These are phyloP conservation scores for Sporormia fimetaria DNA, from an alignment of 495 filamentous ascomycete species.

Conservation along the genomic window DNA sequence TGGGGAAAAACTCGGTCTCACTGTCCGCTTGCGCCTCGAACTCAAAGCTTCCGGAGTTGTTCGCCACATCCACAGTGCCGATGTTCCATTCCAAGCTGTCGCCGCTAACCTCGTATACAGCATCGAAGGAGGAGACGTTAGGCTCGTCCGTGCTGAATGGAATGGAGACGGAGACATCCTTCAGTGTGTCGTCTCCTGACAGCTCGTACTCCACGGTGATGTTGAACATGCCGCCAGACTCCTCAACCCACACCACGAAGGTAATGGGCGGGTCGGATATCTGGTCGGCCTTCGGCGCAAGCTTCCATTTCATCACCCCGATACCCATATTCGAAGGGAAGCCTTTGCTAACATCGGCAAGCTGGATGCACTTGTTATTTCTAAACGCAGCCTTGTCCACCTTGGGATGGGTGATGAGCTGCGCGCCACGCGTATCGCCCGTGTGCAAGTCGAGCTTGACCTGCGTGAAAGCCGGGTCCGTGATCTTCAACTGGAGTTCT, in stretches of 20 bases:
- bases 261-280: conserved; percentile 68
- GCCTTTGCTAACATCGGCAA: conserved; percentile 68
- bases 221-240: conserved; percentile 61
- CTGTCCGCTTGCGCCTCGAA: conserved; percentile 78
- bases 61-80: conserved; percentile 67
- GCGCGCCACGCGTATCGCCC: conserved; percentile 62
- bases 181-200: conserved; percentile 59
- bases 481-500: conserved; percentile 77
- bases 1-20: conserved; percentile 93
- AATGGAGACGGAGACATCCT: conserved; percentile 76
- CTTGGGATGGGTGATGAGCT: conserved; percentile 89
- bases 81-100: conserved; percentile 91
- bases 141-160: conserved; percentile 76
- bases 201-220: conserved; percentile 93
- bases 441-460: conserved; percentile 70
- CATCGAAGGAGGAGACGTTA: conserved; percentile 81
- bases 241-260: conserved; percentile 91
- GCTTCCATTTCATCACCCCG: conserved; percentile 79
- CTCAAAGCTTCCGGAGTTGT: conserved; percentile 75
- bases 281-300: conserved; percentile 59
- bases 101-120: conserved; percentile 84
- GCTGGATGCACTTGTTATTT: conserved; percentile 64
- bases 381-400: conserved; percentile 80
- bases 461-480: conserved; percentile 76
- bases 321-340: conserved; percentile 88